Base-by-base conservation (phyloP, 208 protist species). In the Crithidia mellificae region DNA sequence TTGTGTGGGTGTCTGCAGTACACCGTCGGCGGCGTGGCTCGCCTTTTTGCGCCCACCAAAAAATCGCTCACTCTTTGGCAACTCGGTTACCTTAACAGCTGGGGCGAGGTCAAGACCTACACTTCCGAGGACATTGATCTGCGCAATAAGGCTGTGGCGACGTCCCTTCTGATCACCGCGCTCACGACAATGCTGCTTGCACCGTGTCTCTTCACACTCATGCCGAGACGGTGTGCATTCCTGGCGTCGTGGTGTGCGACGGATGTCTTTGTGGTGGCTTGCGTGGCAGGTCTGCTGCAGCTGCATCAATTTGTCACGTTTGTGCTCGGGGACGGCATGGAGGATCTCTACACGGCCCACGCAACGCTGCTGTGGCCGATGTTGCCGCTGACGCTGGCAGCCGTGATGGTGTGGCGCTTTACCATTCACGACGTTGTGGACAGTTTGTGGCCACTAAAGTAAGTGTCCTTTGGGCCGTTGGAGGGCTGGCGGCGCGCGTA, bases 291-390 rank as follows among this genome's bases (percentile, higher is more conserved):
- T 2, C 78, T 98, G 14, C 53, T 98, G 24, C 90, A 98, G 78
- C 65, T 98, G 6, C 77, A 85, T 12, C 93, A 95, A 56, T 98
- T 98, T 59, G 77, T 97, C 2, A 70, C 85, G 12, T 98, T 98
- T 63, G 74, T 98, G 20, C 64, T 98, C 22, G 94, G 90, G 0
- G 63, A 70, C n/a, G 55, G 51, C 15, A 74, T 85, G 65, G 66
- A 77, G 1, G 62, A 52, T 27, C 6, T 91, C 5, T 90, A 87
- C 74, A 81, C 44, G 6, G 88, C 83, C 0, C 63, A 80, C 44
- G 76, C 85, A 15, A 44, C 74, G 6, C 64, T 93, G 39, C 73
- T 70, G n/a, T 88, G 83, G 82, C 85, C 88, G 25, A 39, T 93
- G 15, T 44, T 70, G 2, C 73, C 66, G 8, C 67, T 92, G 6